These are phyloP conservation scores for Phytophthora constricta DNA, from an alignment of 352 stramenopile genomes.

Conservation along the genomic window DNA sequence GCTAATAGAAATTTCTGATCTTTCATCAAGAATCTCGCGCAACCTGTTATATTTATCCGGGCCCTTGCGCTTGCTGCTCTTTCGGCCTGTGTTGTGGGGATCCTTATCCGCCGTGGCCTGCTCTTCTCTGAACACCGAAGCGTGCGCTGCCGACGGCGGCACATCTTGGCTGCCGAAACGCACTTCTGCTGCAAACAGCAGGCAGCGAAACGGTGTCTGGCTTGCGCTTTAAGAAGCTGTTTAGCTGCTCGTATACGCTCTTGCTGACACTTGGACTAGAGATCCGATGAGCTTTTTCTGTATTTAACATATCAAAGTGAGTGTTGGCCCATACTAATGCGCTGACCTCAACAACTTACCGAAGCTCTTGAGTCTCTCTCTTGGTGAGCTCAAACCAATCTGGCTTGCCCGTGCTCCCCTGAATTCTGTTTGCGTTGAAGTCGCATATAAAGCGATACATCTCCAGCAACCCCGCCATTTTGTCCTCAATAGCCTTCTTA, in stretches of 20 bases:
- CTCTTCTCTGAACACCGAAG: not conserved
- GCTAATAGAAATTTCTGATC: not conserved
- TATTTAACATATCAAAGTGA: no score
- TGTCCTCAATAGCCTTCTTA: not conserved
- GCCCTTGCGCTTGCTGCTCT: not conserved
- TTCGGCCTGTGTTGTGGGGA: not conserved
- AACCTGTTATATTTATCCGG: not conserved
- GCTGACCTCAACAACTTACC: not conserved
- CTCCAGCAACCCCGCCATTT: not conserved
- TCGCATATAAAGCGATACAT: slow-evolving; percentile 7
- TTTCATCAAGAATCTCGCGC: not conserved
- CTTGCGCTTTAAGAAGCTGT: not conserved
- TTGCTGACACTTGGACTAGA: not conserved
- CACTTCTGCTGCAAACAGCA: not conserved
- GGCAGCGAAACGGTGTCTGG: not conserved
- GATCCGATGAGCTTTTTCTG: not conserved
- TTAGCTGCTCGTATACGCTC: not conserved
- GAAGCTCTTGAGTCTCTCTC: not conserved
- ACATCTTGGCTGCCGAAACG: not conserved
- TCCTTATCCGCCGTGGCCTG: not conserved
- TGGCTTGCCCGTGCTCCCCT: not conserved
- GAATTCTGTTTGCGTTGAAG: not conserved
- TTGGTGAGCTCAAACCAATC: slow-evolving; percentile 3
- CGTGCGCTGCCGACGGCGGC: not conserved
- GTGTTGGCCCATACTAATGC: no score